Evolutionary conservation across 1,139 yeast species (phyloP), one percentile per base, ranked within the genome.

Genomic region (Nematodospora anomalae): DNA sequence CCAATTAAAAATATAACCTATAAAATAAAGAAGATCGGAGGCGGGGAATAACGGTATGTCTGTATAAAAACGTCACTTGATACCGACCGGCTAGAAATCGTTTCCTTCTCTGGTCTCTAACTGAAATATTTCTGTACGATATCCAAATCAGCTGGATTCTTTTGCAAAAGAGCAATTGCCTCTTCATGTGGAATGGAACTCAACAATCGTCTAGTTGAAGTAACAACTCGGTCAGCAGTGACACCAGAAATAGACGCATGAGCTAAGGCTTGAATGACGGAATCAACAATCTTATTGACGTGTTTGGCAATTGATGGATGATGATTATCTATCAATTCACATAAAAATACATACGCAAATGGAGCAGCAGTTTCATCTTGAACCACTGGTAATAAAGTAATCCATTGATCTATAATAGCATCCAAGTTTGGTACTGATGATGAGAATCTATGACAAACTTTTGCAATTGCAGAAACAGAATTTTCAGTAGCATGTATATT

Each of bases 281-380:
- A 66, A 38, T 85, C 90, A 34, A 89, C 76, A 6, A 83, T 79
- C 48, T 76, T 74, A n/a, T 83, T 80, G 10, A 80, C 59, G 42
- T 81, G 80, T 13, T 68, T 55, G 20, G 66, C 59, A 28, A 88
- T 76, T 4, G 80, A 68, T 3, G 83, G 77, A 49, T 88, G 94
- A 39, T 77, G 74, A 44, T 73, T 75, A 35, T 83, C 83, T 33
- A 90, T 82, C 51, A 92, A 69, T 45, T 83, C 86, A 20, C 82
- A 67, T 52, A 92, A 71, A 58, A 88, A 90, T 47, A 75, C 69
- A 62, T 88, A 92, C 16, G 89, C 82, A 60, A 73, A 87, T n/a
- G 89, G 81, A 2, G 97, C 97, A 6, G 95, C 95, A 50, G 86
- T 94, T 30, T 81, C 86, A 60, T 92, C 97, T 50, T 81, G 83